Conservation (phyloP, 1,284 basidiomycete species). For the Lentinula novae-zelandiae region DNA sequence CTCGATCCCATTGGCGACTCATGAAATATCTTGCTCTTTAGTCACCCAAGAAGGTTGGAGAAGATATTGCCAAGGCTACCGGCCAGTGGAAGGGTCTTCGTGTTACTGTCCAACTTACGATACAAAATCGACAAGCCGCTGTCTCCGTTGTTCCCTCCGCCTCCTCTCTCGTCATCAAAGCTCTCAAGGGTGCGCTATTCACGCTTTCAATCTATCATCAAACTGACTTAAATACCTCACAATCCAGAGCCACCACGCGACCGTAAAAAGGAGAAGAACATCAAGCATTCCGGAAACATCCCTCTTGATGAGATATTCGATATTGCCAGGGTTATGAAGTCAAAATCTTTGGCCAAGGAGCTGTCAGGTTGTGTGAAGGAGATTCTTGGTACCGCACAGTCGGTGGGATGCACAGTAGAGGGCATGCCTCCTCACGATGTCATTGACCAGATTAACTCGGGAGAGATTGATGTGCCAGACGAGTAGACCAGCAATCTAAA, state of each 20-base stretch:
- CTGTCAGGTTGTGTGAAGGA: conserved; percentile 91
- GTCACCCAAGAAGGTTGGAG: conserved; percentile 99
- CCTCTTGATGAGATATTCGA: conserved; percentile 93
- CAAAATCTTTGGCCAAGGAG: conserved; percentile 93
- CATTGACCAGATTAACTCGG: conserved; percentile 94
- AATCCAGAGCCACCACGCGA: conserved; percentile 92
- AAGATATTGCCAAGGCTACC: conserved; percentile 99
- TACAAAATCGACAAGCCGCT: conserved; percentile 99
- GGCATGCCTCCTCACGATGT: conserved; percentile 92
- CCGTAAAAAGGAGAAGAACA: conserved; percentile 99
- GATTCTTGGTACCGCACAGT: conserved; percentile 92
- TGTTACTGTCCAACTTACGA: conserved; percentile 98
- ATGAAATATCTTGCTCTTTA: conserved; percentile 28
- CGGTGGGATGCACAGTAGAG: conserved; percentile 95
- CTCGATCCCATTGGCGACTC: background rate
- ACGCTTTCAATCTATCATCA: background rate
- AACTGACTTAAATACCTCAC: background rate
- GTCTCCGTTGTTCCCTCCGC: conserved; percentile 98
- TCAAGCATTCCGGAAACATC: conserved; percentile 97
- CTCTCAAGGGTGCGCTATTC: conserved; percentile 82
- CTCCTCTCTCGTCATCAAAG: conserved; percentile 96
- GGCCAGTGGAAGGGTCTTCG: conserved; percentile 99
- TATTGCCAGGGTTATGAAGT: conserved; percentile 95
- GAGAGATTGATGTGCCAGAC: conserved; percentile 92
- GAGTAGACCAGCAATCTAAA: conserved; percentile 60